These are phyloP conservation scores for Phaseolus lunatus DNA, from an alignment of 306 rosid species.

Conservation along the genomic window DNA sequence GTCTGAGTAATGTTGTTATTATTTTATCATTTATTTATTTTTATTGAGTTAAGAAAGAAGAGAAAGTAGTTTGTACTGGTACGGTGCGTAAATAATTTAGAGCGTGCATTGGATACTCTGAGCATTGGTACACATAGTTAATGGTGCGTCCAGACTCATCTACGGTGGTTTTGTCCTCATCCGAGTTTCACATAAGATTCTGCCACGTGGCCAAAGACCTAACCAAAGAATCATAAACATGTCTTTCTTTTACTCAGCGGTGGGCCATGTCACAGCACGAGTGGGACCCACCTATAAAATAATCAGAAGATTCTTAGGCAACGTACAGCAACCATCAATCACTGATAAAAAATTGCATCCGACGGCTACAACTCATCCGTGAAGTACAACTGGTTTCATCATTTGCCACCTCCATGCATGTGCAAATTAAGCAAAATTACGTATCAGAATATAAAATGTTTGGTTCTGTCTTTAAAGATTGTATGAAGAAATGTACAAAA, in stretches of 20 bases:
- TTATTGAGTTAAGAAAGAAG: neutral
- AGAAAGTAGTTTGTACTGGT: neutral
- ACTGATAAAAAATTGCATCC: conserved; percentile 21
- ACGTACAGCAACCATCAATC: conserved; percentile 23
- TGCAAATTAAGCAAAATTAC: neutral
- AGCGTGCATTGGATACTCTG: conserved; percentile 61
- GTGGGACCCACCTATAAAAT: neutral
- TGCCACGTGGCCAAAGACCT: conserved; percentile 31
- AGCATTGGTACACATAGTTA: conserved; percentile 26
- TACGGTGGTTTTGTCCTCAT: conserved; percentile 50
- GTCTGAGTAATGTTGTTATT: too few relatives aligned
- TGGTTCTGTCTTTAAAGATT: neutral
- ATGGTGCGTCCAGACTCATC: conserved; percentile 38
- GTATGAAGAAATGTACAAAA: neutral
- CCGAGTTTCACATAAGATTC: neutral
- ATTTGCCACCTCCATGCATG: conserved; percentile 38
- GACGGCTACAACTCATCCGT: conserved; percentile 45
- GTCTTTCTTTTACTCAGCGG: neutral
- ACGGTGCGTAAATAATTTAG: neutral
- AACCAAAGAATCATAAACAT: neutral
- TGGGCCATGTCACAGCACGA: neutral
- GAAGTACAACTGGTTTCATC: conserved; percentile 24
- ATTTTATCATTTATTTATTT: too few relatives aligned
- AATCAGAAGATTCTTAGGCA: conserved; percentile 32
- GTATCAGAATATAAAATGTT: neutral